phyloP scores from a whole-genome alignment of 2,329 filamentous ascomycete species.

The Botrytis paeoniae region DNA sequence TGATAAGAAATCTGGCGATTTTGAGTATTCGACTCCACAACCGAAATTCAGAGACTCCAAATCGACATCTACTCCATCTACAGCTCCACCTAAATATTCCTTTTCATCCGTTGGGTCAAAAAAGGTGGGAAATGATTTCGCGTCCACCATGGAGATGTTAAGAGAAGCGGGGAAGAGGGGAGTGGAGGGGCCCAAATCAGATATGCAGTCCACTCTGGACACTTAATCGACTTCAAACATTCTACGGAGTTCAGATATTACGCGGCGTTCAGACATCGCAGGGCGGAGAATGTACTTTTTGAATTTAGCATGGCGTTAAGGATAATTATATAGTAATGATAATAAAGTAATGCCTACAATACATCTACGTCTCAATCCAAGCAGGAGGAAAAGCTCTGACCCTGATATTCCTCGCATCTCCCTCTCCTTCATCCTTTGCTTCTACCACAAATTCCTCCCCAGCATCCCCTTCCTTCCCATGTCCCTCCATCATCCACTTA shows the following conservation, averaged over 20 bases:
- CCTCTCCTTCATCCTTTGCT: slow-evolving; percentile 41
- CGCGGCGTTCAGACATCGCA: neutral
- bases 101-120: slow-evolving; percentile 34
- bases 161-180: slow-evolving; percentile 54
- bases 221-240: neutral
- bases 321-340: neutral
- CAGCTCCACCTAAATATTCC: slow-evolving; percentile 37
- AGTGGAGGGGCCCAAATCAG: slow-evolving; percentile 51
- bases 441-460: slow-evolving; percentile 48
- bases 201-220: slow-evolving; percentile 6
- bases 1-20: neutral
- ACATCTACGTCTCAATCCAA: slow-evolving; percentile 51
- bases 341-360: neutral
- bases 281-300: slow-evolving; percentile 18
- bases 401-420: slow-evolving; percentile 46
- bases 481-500: slow-evolving; percentile 67
- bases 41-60: neutral
- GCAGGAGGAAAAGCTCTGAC: slow-evolving; percentile 80
- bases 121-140: slow-evolving; percentile 35
- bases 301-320: slow-evolving; percentile 35
- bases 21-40: neutral
- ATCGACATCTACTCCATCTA: slow-evolving; percentile 23
- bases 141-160: slow-evolving; percentile 52
- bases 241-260: neutral
- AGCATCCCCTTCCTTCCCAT: slow-evolving; percentile 53